Percentiles rank a stretch among this genome's conserved stretches.
Evolutionary conservation across 306 rosid genomes (phyloP).

Genomic region (Rosa rugosa): DNA sequence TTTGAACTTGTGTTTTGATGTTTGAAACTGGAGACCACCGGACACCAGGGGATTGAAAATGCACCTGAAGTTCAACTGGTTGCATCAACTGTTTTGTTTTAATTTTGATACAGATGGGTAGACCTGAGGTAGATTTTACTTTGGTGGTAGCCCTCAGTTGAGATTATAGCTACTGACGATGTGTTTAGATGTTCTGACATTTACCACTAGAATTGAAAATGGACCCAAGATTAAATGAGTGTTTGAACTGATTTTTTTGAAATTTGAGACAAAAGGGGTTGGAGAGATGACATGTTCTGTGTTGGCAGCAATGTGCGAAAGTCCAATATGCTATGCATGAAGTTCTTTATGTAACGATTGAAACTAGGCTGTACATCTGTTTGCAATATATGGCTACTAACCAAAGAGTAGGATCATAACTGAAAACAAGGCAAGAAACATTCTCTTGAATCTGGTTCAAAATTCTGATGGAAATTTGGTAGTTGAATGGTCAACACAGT

Average conservation of each 20-base stretch:
- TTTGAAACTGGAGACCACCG: background rate
- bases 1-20: background rate
- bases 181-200: background rate
- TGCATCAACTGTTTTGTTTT: background rate
- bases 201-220: background rate
- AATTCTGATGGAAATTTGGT: background rate
- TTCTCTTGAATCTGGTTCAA: background rate
- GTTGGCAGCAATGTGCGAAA: background rate
- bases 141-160: background rate
- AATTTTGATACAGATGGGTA: background rate
- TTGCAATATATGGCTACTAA: background rate
- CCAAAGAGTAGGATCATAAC: background rate
- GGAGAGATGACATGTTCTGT: background rate
- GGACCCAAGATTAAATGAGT: background rate
- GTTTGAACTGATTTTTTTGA: background rate
- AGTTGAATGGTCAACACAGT: background rate
- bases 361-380: background rate
- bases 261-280: background rate
- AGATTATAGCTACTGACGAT: background rate
- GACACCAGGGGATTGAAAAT: background rate
- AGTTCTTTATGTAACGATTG: background rate
- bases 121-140: background rate
- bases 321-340: background rate
- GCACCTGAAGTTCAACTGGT: background rate
- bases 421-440: background rate